Base-by-base conservation (phyloP, 495 filamentous ascomycete species). In the Thozetella sp. region DNA sequence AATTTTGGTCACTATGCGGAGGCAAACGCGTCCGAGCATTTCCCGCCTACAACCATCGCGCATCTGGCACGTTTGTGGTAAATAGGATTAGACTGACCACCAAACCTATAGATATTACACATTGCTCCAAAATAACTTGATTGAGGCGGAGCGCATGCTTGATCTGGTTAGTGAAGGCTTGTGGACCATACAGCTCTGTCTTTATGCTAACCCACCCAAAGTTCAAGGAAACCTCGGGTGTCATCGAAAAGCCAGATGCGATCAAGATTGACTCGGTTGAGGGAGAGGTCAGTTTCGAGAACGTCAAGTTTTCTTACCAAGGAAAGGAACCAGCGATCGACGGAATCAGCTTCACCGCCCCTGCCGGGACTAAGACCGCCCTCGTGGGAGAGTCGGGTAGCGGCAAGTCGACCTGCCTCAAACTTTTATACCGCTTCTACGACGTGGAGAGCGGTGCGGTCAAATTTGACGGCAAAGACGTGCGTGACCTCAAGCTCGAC, bases 381-480 rank as follows among this genome's bases (percentile, higher is more conserved):
- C 84, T 99, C 53, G 95, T 99, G 11, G 95, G 95, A 50, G 95
- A 97, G 70, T 96, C 93, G 20, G 95, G 96, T 40, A 96, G 94
- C 48, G 96, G 95, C 56, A 99, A 99, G 70, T 97, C 95, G 1
- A 98, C 95, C 2, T 87, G 97, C n/a, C 97, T 99, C 78, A 89
- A 95, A 13, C 81, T 98, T 19, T 84, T 99, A 60, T 99, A 96
- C 83, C 88, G 95, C 2, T 99, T 96, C 73, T 99, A 98, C 74
- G 93, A 97, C 70, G 83, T 82, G 34, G 95, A 96, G 15, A 87
- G 80, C 63, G 43, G 43, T 48, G 43, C 43, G n/a, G 96, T 98
- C 54, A 79, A 86, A 60, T 75, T 99, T 45, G 96, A 97, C 69
- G 91, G 89, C 4, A 84, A 90, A 62, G 87, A 48, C n/a, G 9